Conservation (phyloP, 305 asterid species). For the Ilex paraguariensis region DNA sequence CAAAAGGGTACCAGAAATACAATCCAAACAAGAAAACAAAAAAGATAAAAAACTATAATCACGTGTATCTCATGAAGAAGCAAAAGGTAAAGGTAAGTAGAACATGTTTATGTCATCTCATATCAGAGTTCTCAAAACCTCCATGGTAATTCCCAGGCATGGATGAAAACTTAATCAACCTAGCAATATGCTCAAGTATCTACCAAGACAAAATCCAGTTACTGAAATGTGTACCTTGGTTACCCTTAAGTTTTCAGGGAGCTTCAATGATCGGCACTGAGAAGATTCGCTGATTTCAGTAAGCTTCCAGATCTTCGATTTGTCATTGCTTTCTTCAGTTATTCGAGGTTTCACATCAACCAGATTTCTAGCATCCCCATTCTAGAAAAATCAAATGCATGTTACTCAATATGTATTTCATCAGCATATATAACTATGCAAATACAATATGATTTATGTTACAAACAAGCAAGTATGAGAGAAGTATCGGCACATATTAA, state of each 20-base stretch:
- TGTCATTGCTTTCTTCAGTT: not conserved
- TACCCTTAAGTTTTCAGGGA: slow-evolving; percentile 45
- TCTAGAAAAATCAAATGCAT: not conserved
- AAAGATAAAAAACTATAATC: too few relatives aligned
- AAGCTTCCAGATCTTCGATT: slow-evolving; percentile 3
- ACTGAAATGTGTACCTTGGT: slow-evolving; percentile 34
- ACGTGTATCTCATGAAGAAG: too few relatives aligned
- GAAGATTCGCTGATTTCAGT: slow-evolving; percentile 3
- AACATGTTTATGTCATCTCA: too few relatives aligned
- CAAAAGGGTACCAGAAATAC: too few relatives aligned
- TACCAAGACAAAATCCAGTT: not conserved
- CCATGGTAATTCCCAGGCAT: too few relatives aligned
- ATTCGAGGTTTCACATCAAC: slow-evolving; percentile 3
- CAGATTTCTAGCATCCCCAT: not conserved
- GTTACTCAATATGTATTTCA: not conserved
- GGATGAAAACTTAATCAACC: too few relatives aligned
- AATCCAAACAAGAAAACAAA: too few relatives aligned
- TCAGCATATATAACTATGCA: not conserved
- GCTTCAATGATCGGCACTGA: slow-evolving; percentile 21
- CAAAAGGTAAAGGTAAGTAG: too few relatives aligned
- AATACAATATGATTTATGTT: not conserved
- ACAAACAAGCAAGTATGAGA: too few relatives aligned
- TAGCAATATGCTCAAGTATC: not conserved
- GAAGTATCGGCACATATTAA: too few relatives aligned
- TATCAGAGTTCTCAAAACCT: too few relatives aligned